Base-by-base conservation (phyloP, 345 rosid species). In the Eutrema japonicum region DNA sequence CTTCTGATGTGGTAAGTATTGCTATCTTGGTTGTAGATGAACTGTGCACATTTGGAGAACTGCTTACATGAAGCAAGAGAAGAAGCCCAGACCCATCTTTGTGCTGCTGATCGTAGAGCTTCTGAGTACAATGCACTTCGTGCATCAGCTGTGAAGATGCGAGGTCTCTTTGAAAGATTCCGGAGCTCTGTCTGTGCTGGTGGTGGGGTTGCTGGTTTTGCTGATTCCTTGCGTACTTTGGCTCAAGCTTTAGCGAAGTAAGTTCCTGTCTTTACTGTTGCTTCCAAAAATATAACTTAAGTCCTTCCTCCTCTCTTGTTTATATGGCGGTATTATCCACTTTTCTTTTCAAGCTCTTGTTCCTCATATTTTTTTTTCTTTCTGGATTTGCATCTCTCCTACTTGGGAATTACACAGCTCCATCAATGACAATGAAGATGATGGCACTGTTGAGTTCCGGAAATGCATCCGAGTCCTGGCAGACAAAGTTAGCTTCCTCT, bases 51-150 rank as follows among this genome's bases (percentile, higher is more conserved):
- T 86, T 82, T 96, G 79, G 99, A 96, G 83, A 96, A 89, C 76
- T 89, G 95, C 79, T 85, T 96, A 83, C 98, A 96, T 80, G 98
- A 96, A 79, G 98, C 97, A 75, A 90, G 99, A 80, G 90, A 96
- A 79, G 99, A 92, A 83, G 98, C 96, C 38, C 98, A 96, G 72
- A 92, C 97, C 64, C 89, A 90, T 83, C 96, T 91, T 7, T 96
- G 96, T 77, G 95, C 95, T 9, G 97, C 98, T 76, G 96, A 90
- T 55, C 66, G 92, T 68, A 89, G 95, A 74, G 93, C 99, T 62
- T 85, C 94, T 3, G 93, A 96, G 78, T 96, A 92, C 73, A 83
- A 37, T 64, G 81, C 94, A 30, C 77, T 92, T 75, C 94, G 90
- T 77, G 88, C 97, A 68, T 90, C 98, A 69, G 88, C 96, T 73